Percentiles rank a stretch among this genome's conserved stretches.
These are phyloP conservation scores for Trichoderma reesei DNA, from an alignment of 495 filamentous ascomycete species.

Conservation along the genomic window DNA sequence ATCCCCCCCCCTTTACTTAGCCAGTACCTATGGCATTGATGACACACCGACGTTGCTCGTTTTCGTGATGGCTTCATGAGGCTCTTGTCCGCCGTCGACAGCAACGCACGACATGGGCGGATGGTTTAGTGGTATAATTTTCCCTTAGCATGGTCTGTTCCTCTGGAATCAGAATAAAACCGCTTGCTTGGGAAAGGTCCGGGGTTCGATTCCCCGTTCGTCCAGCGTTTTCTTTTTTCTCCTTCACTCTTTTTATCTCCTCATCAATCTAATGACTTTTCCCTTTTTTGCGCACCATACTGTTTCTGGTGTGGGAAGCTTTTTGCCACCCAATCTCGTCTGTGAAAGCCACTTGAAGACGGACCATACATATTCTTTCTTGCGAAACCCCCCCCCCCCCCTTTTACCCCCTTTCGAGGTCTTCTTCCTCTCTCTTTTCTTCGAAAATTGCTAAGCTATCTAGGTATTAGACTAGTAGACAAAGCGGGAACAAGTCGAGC, in stretches of 20 bases:
- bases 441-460: too few relatives aligned
- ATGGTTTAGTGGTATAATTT: constrained; percentile 9
- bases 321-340: too few relatives aligned
- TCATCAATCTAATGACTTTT: background rate
- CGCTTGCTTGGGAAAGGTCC: constrained; percentile 21
- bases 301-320: too few relatives aligned
- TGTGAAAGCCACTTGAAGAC: too few relatives aligned
- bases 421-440: too few relatives aligned
- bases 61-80: background rate
- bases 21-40: too few relatives aligned
- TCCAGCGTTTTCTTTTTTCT: constrained; percentile 14
- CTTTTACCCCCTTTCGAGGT: too few relatives aligned
- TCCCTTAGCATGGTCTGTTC: background rate
- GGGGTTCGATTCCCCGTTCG: constrained; percentile 29
- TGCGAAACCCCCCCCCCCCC: too few relatives aligned
- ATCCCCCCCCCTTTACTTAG: background rate
- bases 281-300: background rate
- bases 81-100: background rate
- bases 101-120: background rate
- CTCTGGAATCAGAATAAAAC: background rate
- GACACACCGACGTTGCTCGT: too few relatives aligned
- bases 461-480: too few relatives aligned
- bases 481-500: too few relatives aligned
- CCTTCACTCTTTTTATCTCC: background rate
- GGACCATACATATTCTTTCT: too few relatives aligned